These are phyloP conservation scores for Ogataea nitratoaversa DNA, from an alignment of 805 yeast genomes.

Conservation along the genomic window DNA sequence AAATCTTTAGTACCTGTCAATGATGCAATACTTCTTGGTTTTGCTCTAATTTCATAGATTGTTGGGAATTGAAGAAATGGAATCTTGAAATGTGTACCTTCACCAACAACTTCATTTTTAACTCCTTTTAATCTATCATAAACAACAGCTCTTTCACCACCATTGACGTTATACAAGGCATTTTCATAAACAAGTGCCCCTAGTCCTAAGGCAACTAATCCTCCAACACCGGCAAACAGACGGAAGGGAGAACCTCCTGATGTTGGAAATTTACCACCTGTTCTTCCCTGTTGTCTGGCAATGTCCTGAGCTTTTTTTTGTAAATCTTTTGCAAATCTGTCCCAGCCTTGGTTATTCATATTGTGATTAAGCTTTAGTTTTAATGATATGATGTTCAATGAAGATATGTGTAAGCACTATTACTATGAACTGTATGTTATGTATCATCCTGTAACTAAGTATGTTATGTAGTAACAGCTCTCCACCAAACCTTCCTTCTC, in stretches of 20 bases:
- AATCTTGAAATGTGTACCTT: constrained; percentile 91
- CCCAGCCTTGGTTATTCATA: constrained; percentile 44
- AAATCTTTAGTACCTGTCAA: constrained; percentile 97
- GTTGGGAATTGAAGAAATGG: constrained; percentile 96
- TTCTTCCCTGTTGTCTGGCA: constrained; percentile 31
- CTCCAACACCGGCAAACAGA: constrained; percentile 60
- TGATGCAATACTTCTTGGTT: constrained; percentile 93
- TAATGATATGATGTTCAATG: neutral
- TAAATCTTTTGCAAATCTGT: constrained; percentile 45
- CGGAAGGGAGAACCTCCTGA: constrained; percentile 40
- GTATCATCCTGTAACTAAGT: too few relatives aligned
- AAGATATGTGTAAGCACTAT: too few relatives aligned
- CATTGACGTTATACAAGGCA: constrained; percentile 83
- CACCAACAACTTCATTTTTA: constrained; percentile 74
- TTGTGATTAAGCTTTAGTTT: neutral
- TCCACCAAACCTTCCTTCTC: too few relatives aligned
- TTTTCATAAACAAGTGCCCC: constrained; percentile 50
- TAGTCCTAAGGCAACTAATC: constrained; percentile 53
- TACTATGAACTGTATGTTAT: too few relatives aligned
- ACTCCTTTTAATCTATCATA: constrained; percentile 87
- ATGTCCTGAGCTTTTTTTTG: constrained; percentile 42
- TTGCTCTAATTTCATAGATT: constrained; percentile 92
- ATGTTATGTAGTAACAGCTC: too few relatives aligned
- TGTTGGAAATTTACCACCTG: constrained; percentile 25
- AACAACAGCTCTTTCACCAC: constrained; percentile 97